Evolutionary conservation across 1,284 basidiomycete genomes (phyloP).

Genomic region (Trametes polyzona): DNA sequence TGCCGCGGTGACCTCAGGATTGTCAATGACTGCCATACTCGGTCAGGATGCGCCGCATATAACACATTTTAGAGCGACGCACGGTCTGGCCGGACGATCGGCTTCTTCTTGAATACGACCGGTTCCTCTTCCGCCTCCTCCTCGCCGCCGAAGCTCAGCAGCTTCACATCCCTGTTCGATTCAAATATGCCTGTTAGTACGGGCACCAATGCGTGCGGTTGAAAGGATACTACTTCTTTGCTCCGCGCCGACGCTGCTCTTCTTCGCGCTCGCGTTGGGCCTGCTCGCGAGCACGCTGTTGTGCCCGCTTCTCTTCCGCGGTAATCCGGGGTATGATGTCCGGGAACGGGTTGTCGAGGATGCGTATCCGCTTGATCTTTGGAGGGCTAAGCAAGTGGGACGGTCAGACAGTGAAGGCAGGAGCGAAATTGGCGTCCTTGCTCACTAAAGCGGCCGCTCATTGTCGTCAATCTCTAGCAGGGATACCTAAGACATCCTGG

Average conservation of each 20-base stretch:
- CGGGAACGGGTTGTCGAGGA: conserved; percentile 92
- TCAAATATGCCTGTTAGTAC: neutral
- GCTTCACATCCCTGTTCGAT: conserved; percentile 75
- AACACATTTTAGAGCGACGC: conserved; percentile 37
- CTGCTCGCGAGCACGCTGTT: conserved; percentile 78
- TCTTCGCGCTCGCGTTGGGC: conserved; percentile 80
- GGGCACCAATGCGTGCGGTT: too few relatives aligned
- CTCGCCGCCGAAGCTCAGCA: conserved; percentile 88
- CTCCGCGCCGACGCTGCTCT: conserved; percentile 70
- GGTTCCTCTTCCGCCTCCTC: conserved; percentile 64
- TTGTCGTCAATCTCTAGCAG: conserved; percentile 77
- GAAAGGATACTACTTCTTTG: conserved; percentile 91
- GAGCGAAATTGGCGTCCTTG: conserved; percentile 13
- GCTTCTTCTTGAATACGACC: conserved; percentile 71
- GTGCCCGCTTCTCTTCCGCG: conserved; percentile 83
- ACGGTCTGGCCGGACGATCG: conserved; percentile 82
- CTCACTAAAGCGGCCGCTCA: conserved; percentile 86
- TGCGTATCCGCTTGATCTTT: conserved; percentile 82
- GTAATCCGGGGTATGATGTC: conserved; percentile 98
- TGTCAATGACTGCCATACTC: conserved; percentile 53
- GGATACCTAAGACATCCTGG: conserved; percentile 24
- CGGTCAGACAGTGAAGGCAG: neutral
- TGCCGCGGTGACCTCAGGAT: conserved; percentile 36
- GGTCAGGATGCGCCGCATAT: neutral
- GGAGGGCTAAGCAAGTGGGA: conserved; percentile 65